Evolutionary conservation across 1,139 yeast genomes (phyloP).

Genomic region (Suhomyces coccinellae): DNA sequence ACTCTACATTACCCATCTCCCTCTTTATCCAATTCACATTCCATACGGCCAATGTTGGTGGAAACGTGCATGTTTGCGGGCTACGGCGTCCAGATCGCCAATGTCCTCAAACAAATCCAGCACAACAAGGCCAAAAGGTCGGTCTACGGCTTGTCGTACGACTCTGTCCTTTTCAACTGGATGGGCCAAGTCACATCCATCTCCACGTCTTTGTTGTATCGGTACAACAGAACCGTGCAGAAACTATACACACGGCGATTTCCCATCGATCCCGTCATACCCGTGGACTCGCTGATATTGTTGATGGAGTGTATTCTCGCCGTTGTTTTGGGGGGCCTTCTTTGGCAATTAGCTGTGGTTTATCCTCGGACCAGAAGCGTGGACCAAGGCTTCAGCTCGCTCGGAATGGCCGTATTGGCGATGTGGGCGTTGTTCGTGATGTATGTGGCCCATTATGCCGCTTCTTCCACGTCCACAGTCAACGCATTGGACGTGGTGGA

Average conservation of each 20-base stretch:
- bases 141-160: constrained; percentile 32
- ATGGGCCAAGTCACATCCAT: constrained; percentile 16
- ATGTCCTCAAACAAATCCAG: constrained; percentile 19
- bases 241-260: constrained; percentile 20
- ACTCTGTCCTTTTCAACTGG: constrained; percentile 20
- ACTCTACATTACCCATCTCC: background rate
- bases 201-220: constrained; percentile 19
- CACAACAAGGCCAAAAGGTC: constrained; percentile 23
- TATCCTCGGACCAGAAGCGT: constrained; percentile 22
- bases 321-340: constrained; percentile 14
- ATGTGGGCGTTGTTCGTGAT: background rate
- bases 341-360: constrained; percentile 17
- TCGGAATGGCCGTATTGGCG: constrained; percentile 1
- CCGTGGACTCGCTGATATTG: constrained; percentile 10
- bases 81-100: constrained; percentile 1
- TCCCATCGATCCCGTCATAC: constrained; percentile 22
- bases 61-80: constrained; percentile 5
- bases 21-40: background rate
- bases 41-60: background rate
- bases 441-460: background rate
- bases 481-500: constrained; percentile 29
- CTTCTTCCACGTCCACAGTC: background rate
- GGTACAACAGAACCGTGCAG: constrained; percentile 9
- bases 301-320: constrained; percentile 18
- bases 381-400: constrained; percentile 28